A percentile compares a stretch with the other conserved stretches of the same genome.
These are phyloP conservation scores for Solanum commersonii DNA, from an alignment of 257 asterid genomes.

Conservation along the genomic window DNA sequence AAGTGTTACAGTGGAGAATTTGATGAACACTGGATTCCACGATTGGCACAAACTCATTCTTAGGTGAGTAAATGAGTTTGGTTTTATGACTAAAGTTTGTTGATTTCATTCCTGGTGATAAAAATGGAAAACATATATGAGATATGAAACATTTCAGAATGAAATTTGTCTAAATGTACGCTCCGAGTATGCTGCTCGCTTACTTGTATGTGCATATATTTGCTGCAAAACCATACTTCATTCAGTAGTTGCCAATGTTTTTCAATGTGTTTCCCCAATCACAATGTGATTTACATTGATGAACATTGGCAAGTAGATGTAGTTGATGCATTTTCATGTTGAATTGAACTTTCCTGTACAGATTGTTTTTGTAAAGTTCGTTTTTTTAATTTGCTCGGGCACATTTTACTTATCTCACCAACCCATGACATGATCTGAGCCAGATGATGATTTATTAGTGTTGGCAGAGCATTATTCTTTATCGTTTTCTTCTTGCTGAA, in stretches of 20 bases:
- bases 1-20: conserved; percentile 48
- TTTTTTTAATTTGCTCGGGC: no score
- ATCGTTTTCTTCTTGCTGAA: no score
- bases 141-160: background rate
- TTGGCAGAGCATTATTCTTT: no score
- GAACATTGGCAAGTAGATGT: background rate
- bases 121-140: background rate
- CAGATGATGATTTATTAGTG: no score
- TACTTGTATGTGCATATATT: background rate
- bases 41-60: conserved; percentile 69
- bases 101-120: background rate
- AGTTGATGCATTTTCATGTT: background rate
- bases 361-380: background rate
- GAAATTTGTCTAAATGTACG: background rate
- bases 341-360: background rate
- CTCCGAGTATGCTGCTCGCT: background rate
- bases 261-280: background rate
- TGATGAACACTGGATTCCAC: conserved; percentile 52
- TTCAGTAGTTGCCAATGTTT: background rate
- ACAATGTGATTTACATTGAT: background rate
- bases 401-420: no score
- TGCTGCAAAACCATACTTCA: background rate
- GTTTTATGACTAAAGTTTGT: background rate
- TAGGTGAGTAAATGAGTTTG: conserved; percentile 29
- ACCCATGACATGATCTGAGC: no score